Conservation (phyloP, 169 alveolate genomes). For the Plasmodium billcollinsi region DNA sequence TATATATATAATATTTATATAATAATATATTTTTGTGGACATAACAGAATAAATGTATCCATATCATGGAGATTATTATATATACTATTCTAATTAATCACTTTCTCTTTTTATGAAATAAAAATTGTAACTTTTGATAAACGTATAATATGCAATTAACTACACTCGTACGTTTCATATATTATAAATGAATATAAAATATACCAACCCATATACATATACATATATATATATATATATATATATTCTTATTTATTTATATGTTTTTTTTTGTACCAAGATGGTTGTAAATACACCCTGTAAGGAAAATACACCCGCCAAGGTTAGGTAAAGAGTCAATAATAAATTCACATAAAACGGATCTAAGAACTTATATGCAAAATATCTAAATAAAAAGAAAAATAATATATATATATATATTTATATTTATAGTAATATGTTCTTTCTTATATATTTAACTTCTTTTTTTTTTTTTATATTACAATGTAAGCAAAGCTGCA, state of each 20-base stretch:
- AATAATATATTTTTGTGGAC: too few relatives aligned
- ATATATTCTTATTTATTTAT: background rate
- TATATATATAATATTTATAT: background rate
- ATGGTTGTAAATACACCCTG: slow-evolving; percentile 53
- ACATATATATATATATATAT: too few relatives aligned
- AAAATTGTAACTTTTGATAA: too few relatives aligned
- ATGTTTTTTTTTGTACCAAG: slow-evolving; percentile 11
- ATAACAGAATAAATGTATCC: too few relatives aligned
- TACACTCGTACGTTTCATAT: background rate
- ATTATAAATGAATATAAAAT: background rate
- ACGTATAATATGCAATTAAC: too few relatives aligned
- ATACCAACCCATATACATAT: too few relatives aligned
- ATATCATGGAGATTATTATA: too few relatives aligned
- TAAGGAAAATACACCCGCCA: slow-evolving; percentile 71
- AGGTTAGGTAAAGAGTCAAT: slow-evolving; percentile 60
- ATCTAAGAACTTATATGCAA: slow-evolving; percentile 76
- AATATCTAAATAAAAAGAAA: slow-evolving; percentile 43
- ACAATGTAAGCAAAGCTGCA: slow-evolving; percentile 72
- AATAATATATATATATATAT: background rate
- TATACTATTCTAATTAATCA: too few relatives aligned
- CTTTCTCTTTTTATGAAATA: too few relatives aligned
- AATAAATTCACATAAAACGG: slow-evolving; percentile 71
- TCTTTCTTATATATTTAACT: background rate
- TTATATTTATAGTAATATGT: slow-evolving; percentile 1
- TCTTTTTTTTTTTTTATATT: slow-evolving; percentile 9